Conservation (phyloP, 345 rosid genomes). For the Mallotus nudiflorus region DNA sequence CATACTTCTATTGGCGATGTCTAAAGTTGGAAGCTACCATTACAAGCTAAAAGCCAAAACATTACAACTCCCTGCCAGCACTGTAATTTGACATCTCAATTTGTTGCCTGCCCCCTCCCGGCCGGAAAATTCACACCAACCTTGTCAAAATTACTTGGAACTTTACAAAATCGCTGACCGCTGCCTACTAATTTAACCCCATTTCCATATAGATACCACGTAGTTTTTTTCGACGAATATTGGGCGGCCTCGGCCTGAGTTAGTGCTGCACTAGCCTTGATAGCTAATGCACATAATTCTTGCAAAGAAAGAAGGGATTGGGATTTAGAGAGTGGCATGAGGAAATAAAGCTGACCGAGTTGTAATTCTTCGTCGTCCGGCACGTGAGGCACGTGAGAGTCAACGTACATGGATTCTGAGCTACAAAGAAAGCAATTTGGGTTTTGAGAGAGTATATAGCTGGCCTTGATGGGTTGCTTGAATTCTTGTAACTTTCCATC, state of each 20-base stretch:
- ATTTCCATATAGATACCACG: not conserved
- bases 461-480: constrained; percentile 36
- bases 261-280: constrained; percentile 41
- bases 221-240: not conserved
- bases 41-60: not conserved
- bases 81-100: not conserved
- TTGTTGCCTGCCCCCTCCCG: not conserved
- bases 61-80: not conserved
- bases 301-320: constrained; percentile 32
- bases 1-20: not conserved
- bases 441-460: constrained; percentile 28
- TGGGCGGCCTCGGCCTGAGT: not conserved
- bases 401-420: constrained; percentile 43
- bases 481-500: constrained; percentile 45
- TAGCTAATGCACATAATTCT: constrained; percentile 44
- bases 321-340: constrained; percentile 42
- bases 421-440: constrained; percentile 46
- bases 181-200: not conserved
- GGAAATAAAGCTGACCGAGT: constrained; percentile 46
- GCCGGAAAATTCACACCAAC: constrained; percentile 6
- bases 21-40: not conserved
- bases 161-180: constrained; percentile 1
- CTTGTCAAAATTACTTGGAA: constrained; percentile 10
- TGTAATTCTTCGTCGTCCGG: constrained; percentile 41
- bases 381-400: constrained; percentile 24